These are phyloP conservation scores for Trichoderma cornu-damae DNA, from an alignment of 2,329 filamentous ascomycete genomes.

Conservation along the genomic window DNA sequence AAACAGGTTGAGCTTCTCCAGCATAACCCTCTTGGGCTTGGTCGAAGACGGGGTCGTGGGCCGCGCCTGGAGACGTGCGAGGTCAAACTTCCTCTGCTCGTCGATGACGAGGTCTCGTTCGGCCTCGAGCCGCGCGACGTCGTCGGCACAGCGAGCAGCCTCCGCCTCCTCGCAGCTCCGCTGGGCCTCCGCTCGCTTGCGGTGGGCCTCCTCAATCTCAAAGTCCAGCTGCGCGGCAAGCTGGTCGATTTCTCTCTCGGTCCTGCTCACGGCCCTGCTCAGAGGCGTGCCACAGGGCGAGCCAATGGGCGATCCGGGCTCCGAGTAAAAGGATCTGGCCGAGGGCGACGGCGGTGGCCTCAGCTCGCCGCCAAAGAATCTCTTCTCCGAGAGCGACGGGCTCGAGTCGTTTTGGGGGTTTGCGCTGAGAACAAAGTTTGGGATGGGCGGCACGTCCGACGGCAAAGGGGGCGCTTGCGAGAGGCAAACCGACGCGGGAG, in stretches of 20 bases:
- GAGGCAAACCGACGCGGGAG: slow-evolving; percentile 13
- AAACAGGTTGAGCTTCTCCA: slow-evolving; percentile 47
- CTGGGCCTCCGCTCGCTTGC: slow-evolving; percentile 8
- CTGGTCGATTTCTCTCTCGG: slow-evolving; percentile 17
- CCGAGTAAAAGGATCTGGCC: slow-evolving; percentile 12
- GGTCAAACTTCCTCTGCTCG: slow-evolving; percentile 47
- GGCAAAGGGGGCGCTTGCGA: slow-evolving; percentile 22
- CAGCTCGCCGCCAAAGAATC: slow-evolving; percentile 4
- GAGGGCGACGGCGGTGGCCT: slow-evolving; percentile 16
- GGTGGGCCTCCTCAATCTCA: slow-evolving; percentile 17
- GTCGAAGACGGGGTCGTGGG: slow-evolving; percentile 33
- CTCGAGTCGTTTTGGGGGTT: slow-evolving; percentile 28
- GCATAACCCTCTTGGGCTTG: slow-evolving; percentile 36
- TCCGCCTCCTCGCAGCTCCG: slow-evolving; percentile 13
- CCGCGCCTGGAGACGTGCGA: slow-evolving; percentile 42
- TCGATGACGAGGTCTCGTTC: slow-evolving; percentile 46
- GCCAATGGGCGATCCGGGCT: slow-evolving; percentile 11
- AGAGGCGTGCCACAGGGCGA: slow-evolving; percentile 1
- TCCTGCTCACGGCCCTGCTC: slow-evolving; percentile 3
- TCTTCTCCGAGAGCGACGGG: slow-evolving; percentile 19
- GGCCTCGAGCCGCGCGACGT: slow-evolving; percentile 41
- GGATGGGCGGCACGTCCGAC: slow-evolving; percentile 23
- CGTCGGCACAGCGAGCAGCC: slow-evolving; percentile 33
- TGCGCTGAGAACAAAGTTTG: slow-evolving; percentile 28
- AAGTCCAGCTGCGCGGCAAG: slow-evolving; percentile 16